A percentile compares a stretch with the other conserved stretches of the same genome.
These are phyloP conservation scores for Sporisorium scitamineum DNA, from an alignment of 1,284 basidiomycete genomes.

Conservation along the genomic window DNA sequence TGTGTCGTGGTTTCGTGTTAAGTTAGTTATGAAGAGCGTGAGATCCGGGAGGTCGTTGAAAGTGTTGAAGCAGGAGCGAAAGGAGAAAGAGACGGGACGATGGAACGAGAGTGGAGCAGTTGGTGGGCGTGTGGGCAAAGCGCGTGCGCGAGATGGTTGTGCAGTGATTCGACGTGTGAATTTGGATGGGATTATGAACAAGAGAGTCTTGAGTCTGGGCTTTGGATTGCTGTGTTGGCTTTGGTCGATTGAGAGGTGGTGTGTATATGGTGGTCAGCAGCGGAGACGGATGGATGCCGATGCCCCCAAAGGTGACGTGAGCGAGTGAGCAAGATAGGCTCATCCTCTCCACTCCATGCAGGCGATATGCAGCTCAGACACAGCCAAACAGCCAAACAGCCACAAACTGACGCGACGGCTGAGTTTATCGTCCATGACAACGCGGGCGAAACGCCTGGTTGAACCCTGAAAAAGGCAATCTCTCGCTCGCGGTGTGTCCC, in stretches of 20 bases:
- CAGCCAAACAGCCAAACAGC: not conserved
- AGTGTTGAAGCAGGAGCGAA: not conserved
- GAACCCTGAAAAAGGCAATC: not conserved
- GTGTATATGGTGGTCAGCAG: not conserved
- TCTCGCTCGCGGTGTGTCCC: too few relatives aligned
- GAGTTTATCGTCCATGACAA: not conserved
- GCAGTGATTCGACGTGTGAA: not conserved
- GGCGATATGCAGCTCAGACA: not conserved
- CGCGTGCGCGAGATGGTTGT: not conserved
- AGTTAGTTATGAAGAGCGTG: too few relatives aligned
- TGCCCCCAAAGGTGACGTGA: too few relatives aligned
- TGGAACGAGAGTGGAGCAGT: slow-evolving; percentile 4
- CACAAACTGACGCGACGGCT: slow-evolving; percentile 8
- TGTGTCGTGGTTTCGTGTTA: too few relatives aligned
- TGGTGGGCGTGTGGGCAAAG: not conserved
- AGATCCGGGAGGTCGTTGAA: not conserved
- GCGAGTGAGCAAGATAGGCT: too few relatives aligned
- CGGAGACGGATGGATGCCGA: too few relatives aligned
- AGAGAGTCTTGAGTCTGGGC: not conserved
- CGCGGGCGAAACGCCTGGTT: not conserved
- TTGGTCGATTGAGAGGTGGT: not conserved
- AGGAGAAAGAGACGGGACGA: not conserved
- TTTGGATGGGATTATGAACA: not conserved
- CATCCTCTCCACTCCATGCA: too few relatives aligned
- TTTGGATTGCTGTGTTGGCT: not conserved